A percentile compares a stretch with the other conserved stretches of the same genome.
Conservation (phyloP, 768 basidiomycete species). For the Russula compacta region DNA sequence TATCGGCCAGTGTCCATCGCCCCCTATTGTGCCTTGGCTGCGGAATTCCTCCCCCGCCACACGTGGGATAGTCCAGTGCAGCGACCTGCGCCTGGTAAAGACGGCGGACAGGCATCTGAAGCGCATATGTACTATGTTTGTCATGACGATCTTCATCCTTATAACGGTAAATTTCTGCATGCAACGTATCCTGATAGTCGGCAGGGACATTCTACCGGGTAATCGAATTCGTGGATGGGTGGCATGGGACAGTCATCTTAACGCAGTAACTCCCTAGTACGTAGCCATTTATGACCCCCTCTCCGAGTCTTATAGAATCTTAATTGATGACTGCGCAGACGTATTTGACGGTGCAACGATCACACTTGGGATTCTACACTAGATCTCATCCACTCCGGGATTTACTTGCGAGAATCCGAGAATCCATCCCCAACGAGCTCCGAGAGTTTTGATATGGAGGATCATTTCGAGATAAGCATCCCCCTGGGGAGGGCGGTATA, state of each 20-base stretch:
- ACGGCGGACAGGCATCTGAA: not conserved
- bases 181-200: not conserved
- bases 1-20: constrained; percentile 7
- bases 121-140: constrained; percentile 5
- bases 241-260: constrained; percentile 6
- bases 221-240: constrained; percentile 12
- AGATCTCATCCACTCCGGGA: constrained; percentile 11
- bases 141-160: constrained; percentile 13
- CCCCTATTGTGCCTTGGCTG: constrained; percentile 5
- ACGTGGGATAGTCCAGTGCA: not conserved
- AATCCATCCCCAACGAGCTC: not conserved
- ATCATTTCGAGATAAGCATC: not conserved
- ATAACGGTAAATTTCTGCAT: constrained; percentile 4
- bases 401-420: not conserved
- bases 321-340: not conserved
- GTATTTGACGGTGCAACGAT: constrained; percentile 17
- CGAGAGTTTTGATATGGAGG: not conserved
- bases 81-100: not conserved
- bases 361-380: constrained; percentile 11
- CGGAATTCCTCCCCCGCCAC: constrained; percentile 11
- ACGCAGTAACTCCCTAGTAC: constrained; percentile 15
- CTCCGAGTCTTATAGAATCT: not conserved
- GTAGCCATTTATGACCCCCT: not conserved
- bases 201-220: constrained; percentile 7
- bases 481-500: not conserved